Conservation (phyloP, 306 rosid genomes). For the Rubus idaeus region DNA sequence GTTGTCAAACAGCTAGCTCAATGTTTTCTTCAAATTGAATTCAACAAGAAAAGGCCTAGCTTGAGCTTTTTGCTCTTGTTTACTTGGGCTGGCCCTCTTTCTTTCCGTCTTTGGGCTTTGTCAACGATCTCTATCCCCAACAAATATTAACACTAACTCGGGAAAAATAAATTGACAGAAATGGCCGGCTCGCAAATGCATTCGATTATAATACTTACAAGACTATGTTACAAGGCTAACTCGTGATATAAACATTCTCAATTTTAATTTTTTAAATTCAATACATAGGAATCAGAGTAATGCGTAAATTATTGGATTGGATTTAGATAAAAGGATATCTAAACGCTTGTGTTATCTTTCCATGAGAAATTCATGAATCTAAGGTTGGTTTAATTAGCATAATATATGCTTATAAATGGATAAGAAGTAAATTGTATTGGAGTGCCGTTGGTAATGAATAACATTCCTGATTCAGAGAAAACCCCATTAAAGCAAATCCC, state of each 20-base stretch:
- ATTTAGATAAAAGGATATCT: neutral
- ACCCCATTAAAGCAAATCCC: neutral
- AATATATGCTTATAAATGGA: neutral
- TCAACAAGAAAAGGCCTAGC: neutral
- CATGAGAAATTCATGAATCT: neutral
- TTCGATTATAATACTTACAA: no score
- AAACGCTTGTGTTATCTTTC: neutral
- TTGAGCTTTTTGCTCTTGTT: neutral
- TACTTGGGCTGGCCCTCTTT: neutral
- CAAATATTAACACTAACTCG: neutral
- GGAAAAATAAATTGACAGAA: neutral
- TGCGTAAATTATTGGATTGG: neutral
- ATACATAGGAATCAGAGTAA: no score
- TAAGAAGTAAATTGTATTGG: neutral
- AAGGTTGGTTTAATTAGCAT: neutral
- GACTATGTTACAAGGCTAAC: neutral
- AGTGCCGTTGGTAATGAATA: constrained; percentile 10
- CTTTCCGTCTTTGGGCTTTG: neutral
- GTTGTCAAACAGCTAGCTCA: neutral
- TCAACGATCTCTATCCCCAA: no score
- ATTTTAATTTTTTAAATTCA: no score
- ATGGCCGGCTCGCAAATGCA: neutral
- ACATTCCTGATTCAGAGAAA: constrained; percentile 7
- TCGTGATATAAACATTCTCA: no score
- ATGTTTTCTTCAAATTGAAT: neutral